These are phyloP conservation scores for Penstemon davidsonii DNA, from an alignment of 257 asterid genomes.

Conservation along the genomic window DNA sequence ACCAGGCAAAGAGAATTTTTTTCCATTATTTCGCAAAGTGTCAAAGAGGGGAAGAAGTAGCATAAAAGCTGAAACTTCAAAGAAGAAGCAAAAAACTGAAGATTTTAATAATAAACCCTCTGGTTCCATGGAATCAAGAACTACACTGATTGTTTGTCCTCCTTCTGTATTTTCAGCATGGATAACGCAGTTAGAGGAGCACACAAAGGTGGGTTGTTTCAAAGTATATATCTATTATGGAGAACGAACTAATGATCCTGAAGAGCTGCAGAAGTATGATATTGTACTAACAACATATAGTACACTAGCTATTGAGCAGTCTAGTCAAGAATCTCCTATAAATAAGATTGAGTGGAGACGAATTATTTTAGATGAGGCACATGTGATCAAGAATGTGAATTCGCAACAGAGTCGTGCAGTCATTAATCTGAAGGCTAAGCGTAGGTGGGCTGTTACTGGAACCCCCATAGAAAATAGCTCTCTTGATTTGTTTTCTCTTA, in stretches of 20 bases:
- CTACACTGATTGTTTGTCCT: slow-evolving; percentile 58
- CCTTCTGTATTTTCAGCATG: slow-evolving; percentile 58
- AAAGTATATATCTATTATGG: slow-evolving; percentile 58
- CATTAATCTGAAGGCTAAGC: slow-evolving; percentile 42
- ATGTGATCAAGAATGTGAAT: slow-evolving; percentile 52
- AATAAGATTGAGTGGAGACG: slow-evolving; percentile 62
- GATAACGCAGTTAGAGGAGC: slow-evolving; percentile 56
- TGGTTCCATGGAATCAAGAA: slow-evolving; percentile 25
- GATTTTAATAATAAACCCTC: background rate
- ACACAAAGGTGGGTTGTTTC: slow-evolving; percentile 44
- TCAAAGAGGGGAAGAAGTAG: slow-evolving; percentile 52
- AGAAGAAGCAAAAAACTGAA: slow-evolving; percentile 32
- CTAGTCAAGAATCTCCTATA: slow-evolving; percentile 43
- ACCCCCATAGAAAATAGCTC: slow-evolving; percentile 61
- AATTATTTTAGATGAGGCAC: slow-evolving; percentile 67
- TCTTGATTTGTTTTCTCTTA: slow-evolving; percentile 50
- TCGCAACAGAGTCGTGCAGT: slow-evolving; percentile 55
- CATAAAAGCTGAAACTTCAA: slow-evolving; percentile 26
- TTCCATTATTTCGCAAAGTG: slow-evolving; percentile 17
- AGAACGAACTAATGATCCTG: slow-evolving; percentile 46
- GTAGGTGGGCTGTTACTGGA: slow-evolving; percentile 66
- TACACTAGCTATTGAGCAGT: slow-evolving; percentile 46
- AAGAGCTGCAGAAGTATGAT: slow-evolving; percentile 46
- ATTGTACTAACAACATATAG: slow-evolving; percentile 56
- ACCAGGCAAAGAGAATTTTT: slow-evolving; percentile 32